Evolutionary conservation across 495 filamentous ascomycete species (phyloP), one percentile per base, ranked within the genome.

Genomic region (Talaromyces adpressus): DNA sequence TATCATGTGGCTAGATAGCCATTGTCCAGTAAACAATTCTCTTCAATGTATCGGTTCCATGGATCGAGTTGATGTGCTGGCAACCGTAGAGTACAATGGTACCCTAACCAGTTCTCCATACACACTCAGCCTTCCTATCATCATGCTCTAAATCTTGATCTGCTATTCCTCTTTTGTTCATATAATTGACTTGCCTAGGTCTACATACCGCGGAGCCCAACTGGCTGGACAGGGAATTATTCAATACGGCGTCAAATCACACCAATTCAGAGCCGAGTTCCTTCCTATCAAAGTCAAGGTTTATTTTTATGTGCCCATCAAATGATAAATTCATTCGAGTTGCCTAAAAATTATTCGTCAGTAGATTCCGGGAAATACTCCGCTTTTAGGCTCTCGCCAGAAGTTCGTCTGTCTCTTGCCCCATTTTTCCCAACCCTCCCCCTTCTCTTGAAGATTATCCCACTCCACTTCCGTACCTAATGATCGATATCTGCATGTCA

Each of bases 31-130:
- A 34, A 36, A 32, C 30, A 58, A 18, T 58, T 5, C 29, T 58
- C 27, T 58, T 58, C 16, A 58, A 20, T 9, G 30, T 18, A 58
- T 30, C n/a, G 30, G 30, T 34, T 25, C 56, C 51, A 54, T 32
- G 56, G 30, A 18, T 58, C 30, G 56, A 32, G 56, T 32, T 36
- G 56, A 36, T 58, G 56, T 32, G 56, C 56, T 58, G 56, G 56
- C 56, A 58, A 20, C 56, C 56, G 27, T 6, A 56, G 27, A 8
- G 20, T 56, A 29, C 45, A 20, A 16, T 29, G 52, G 27, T 56
- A 56, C 52, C 29, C 52, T 56, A 56, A 56, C 4, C 51, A 53
- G 8, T 53, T 27, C 20, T 53, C 51, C 23, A 53, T 22, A 30
- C 29, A 56, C 20, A 56, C 22, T 29, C 20, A 56, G 8, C 20